Evolutionary conservation across 2,329 filamentous ascomycete species (phyloP), one percentile per base, ranked within the genome.

Genomic region (Pseudocercospora pini-densiflorae): DNA sequence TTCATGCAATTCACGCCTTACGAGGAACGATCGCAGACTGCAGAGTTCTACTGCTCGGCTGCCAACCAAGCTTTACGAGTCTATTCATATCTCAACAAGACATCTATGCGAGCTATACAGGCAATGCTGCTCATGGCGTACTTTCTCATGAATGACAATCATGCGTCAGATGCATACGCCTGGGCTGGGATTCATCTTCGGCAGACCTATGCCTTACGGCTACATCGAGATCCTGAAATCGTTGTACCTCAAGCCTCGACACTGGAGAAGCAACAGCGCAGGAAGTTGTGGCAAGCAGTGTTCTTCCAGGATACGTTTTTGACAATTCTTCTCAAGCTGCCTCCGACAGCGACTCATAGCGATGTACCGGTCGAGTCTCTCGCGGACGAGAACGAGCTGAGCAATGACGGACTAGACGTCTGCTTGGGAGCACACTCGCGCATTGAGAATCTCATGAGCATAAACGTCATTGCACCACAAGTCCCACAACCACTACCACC

Each of bases 101-200:
- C 91, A 1, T 92, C 90, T 0, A 83, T 93, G 59, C 83, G 88
- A 24, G 91, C 90, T 1, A 88, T 94, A 33, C 90, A 93, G 77
- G 88, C 92, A 53, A 94, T 94, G 91, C 89, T 93, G 0, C 79
- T 94, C n/a, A 88, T 93, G 66, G 89, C 89, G 0, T 94, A 94
- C 75, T 94, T 94, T 72, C 82, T 94, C 40, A 93, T 94, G 81
- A 94, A 94, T 73, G 91, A 94, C 77, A 93, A 93, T 73, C 91
- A 94, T 73, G 91, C 91, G 3, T 92, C 90, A 0, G 92, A 94
- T 75, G 92, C 91, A 1, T 94, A 91, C 89, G 89, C 91, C 0
- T 94, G 93, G 81, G 90, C 90, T 0, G 92, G 92, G 5, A 89
- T 94, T 27, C 78, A 93, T 23, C 89, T 92, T 70, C 85, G 91